Conservation (phyloP, 345 rosid genomes). For the Cardamine chenopodiifolia region DNA sequence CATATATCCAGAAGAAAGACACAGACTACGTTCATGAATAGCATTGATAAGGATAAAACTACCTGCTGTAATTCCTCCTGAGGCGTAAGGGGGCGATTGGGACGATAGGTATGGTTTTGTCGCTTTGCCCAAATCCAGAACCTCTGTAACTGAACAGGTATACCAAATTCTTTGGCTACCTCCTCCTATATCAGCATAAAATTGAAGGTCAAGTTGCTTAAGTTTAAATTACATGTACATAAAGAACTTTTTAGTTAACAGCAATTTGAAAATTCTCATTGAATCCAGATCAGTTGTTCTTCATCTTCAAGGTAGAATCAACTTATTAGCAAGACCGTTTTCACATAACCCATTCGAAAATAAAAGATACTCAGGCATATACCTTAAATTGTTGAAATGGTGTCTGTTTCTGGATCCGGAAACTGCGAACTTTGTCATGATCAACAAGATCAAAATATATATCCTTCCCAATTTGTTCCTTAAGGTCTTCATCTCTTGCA, state of each 20-base stretch:
- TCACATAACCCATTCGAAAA: slow-evolving; percentile 4
- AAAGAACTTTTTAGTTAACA: neutral
- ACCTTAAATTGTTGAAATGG: slow-evolving; percentile 85
- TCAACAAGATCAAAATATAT: slow-evolving; percentile 93
- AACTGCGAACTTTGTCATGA: slow-evolving; percentile 91
- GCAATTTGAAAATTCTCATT: neutral
- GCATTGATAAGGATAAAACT: slow-evolving; percentile 24
- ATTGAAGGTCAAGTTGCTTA: slow-evolving; percentile 18
- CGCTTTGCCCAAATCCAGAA: slow-evolving; percentile 99
- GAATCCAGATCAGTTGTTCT: slow-evolving; percentile 4
- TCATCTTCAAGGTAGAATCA: slow-evolving; percentile 9
- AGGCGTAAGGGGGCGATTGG: slow-evolving; percentile 74
- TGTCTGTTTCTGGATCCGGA: slow-evolving; percentile 85
- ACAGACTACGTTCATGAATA: slow-evolving; percentile 18
- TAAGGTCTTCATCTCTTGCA: slow-evolving; percentile 86
- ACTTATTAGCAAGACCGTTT: slow-evolving; percentile 5
- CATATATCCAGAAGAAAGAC: slow-evolving; percentile 6
- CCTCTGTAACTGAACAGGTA: slow-evolving; percentile 81
- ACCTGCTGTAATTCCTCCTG: slow-evolving; percentile 83
- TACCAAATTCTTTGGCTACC: slow-evolving; percentile 87
- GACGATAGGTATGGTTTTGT: slow-evolving; percentile 92
- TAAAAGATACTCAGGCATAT: slow-evolving; percentile 16
- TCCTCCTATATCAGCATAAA: slow-evolving; percentile 65
- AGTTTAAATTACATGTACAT: slow-evolving; percentile 1
- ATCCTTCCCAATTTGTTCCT: slow-evolving; percentile 87